Conservation (phyloP, 768 basidiomycete genomes). For the Udeniomyces megalosporus region DNA sequence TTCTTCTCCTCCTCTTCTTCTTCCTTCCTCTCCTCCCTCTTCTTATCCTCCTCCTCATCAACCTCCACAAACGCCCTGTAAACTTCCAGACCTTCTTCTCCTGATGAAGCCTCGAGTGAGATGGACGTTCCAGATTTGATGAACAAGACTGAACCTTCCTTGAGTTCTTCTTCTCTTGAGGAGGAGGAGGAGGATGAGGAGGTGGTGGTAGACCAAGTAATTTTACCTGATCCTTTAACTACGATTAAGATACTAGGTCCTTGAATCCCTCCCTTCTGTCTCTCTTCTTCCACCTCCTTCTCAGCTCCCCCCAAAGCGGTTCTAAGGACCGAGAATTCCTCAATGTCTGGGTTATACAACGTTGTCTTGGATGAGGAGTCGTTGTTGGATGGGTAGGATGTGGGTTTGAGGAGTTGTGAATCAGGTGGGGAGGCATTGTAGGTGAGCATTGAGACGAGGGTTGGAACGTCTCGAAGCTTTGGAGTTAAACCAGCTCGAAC, state of each 20-base stretch:
- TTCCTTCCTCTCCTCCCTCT: neutral
- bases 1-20: neutral
- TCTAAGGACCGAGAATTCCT: conserved; percentile 76
- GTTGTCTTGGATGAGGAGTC: conserved; percentile 28
- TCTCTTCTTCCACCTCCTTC: conserved; percentile 37
- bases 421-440: conserved; percentile 55
- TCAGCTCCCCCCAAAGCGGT: conserved; percentile 37
- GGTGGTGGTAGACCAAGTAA: conserved; percentile 29
- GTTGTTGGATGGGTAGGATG: conserved; percentile 31
- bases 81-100: conserved; percentile 34
- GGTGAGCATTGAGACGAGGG: conserved; percentile 71
- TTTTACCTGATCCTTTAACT: conserved; percentile 47
- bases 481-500: conserved; percentile 96
- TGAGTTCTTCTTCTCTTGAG: conserved; percentile 24
- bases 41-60: neutral
- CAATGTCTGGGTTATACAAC: conserved; percentile 80
- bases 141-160: conserved; percentile 65
- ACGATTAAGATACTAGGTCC: conserved; percentile 78
- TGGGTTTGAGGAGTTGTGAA: conserved; percentile 54
- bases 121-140: conserved; percentile 55
- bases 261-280: conserved; percentile 44
- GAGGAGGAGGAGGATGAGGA: no score
- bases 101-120: conserved; percentile 33
- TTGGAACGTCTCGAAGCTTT: conserved; percentile 83
- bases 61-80: conserved; percentile 52